Evolutionary conservation across 306 rosid species (phyloP).

Genomic region (Rubus idaeus): DNA sequence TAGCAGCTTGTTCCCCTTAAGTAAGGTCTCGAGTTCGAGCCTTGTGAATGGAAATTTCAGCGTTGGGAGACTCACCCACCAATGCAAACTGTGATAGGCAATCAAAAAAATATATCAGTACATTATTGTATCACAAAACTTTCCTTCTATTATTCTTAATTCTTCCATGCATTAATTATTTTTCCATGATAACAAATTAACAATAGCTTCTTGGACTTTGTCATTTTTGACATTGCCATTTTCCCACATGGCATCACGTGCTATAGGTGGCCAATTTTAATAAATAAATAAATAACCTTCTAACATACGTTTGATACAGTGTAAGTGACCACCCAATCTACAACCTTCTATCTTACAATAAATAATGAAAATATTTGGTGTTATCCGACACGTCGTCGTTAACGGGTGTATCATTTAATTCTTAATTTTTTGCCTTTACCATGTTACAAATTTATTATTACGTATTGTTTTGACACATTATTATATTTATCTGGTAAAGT

Average conservation of each 20-base stretch:
- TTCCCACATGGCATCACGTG: background rate
- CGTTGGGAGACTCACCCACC: no score
- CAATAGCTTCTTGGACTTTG: background rate
- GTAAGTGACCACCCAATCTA: background rate
- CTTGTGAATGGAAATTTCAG: no score
- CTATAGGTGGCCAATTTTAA: background rate
- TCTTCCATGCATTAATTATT: background rate
- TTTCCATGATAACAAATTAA: background rate
- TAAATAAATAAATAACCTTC: background rate
- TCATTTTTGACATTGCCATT: background rate
- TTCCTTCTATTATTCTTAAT: background rate
- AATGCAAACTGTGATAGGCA: no score
- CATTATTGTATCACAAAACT: no score
- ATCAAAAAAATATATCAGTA: no score
- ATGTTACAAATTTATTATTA: background rate
- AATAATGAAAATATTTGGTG: no score
- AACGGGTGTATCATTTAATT: background rate
- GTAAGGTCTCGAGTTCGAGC: no score
- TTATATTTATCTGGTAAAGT: background rate
- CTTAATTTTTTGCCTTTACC: background rate
- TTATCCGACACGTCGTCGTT: background rate
- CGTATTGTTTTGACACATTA: background rate
- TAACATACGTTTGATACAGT: background rate
- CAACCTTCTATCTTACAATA: background rate
- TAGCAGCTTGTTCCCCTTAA: no score